Evolutionary conservation across 352 stramenopile genomes (phyloP), one percentile per base, ranked within the genome.

Genomic region (Blastocystis sp.): DNA sequence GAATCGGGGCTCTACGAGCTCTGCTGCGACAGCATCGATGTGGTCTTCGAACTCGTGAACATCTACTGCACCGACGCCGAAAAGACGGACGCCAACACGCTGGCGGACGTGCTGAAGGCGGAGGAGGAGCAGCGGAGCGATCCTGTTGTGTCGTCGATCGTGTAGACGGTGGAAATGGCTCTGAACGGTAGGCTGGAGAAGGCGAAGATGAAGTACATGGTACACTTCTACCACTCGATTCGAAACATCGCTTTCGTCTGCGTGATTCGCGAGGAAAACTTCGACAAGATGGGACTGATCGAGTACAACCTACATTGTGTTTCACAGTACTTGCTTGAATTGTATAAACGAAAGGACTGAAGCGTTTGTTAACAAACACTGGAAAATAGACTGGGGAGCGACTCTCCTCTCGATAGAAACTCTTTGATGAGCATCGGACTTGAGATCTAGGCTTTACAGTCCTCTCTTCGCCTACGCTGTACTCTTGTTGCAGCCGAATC

Each of bases 11-110:
- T 89, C 11, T 89, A 89, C 55, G 78, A 89, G 64, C 47, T 89
- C 41, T 89, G 78, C 45, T 76, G 78, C 53, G 78, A 89, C 55
- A 89, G 66, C 45, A 89, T 89, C 53, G 78, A 89, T 41, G 78
- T 89, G 8, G 66, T 89, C 5, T 79, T 76, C 34, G 78, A 89
- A 30, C 53, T 89, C 37, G 63, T 79, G 18, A 78, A 56, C 43
- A 89, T 89, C 53, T 89, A 89, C 56, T 34, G 73, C 73, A 68
- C 2, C 18, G 24, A 50, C 0, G 39, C 11, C 16, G 6, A 11
- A 6, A 16, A 39, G 65, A 26, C 39, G 34, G 26, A 18, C 18
- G 20, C 66, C 20, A 6, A 4, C 13, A 85, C 73, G 1, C 39
- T 68, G 20, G 45, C 43, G 0, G 73, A 85, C 30, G 20, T 34